Conservation (phyloP, 2,329 filamentous ascomycete species). For the Bretziella fagacearum region DNA sequence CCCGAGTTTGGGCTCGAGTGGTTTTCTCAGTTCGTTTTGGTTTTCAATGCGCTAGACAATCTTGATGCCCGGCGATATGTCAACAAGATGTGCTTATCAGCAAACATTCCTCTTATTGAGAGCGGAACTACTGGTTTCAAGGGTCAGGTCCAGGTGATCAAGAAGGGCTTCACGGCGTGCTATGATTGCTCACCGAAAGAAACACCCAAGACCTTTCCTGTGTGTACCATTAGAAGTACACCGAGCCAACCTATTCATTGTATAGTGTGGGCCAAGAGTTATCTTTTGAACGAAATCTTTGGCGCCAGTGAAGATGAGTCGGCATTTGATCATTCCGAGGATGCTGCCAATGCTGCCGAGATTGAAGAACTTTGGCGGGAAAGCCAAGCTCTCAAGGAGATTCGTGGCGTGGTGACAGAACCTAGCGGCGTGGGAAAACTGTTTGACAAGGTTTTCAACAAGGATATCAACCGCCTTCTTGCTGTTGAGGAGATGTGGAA, state of each 20-base stretch:
- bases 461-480: conserved; percentile 65
- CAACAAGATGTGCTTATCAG: conserved; percentile 91
- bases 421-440: conserved; percentile 60
- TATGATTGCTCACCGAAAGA: conserved; percentile 91
- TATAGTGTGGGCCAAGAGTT: conserved; percentile 97
- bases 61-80: conserved; percentile 86
- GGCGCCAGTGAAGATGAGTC: conserved; percentile 78
- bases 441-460: conserved; percentile 82
- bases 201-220: conserved; percentile 79
- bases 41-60: conserved; percentile 96
- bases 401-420: conserved; percentile 65
- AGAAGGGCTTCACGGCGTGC: conserved; percentile 79
- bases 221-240: conserved; percentile 93
- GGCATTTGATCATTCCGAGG: conserved; percentile 60
- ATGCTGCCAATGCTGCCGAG: conserved; percentile 70
- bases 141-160: conserved; percentile 92
- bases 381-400: conserved; percentile 64
- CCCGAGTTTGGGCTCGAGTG: conserved; percentile 68
- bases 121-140: conserved; percentile 97
- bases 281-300: conserved; percentile 87
- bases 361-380: conserved; percentile 78
- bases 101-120: conserved; percentile 79
- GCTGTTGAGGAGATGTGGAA: conserved; percentile 98
- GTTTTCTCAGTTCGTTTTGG: conserved; percentile 67
- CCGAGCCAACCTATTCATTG: conserved; percentile 95